Conservation (phyloP, 192 early-diverging fungal species). For the Geranomyces michiganensis region DNA sequence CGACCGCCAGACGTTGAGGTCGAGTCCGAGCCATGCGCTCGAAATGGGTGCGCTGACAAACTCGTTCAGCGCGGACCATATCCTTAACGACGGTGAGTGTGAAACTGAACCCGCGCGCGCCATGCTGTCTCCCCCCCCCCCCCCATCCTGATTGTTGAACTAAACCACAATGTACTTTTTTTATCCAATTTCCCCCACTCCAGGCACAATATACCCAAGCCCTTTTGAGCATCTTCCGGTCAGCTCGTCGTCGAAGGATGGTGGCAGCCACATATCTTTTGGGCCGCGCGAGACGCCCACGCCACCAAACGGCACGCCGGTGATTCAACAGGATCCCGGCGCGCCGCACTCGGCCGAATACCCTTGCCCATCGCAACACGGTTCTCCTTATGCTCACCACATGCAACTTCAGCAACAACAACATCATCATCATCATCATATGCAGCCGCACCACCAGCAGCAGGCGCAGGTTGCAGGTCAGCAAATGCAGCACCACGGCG, state of each 20-base stretch:
- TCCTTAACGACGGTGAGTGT: neutral
- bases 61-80: slow-evolving; percentile 4
- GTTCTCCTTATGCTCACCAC: slow-evolving; percentile 2
- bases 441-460: neutral
- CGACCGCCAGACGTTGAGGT: no score
- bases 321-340: slow-evolving; percentile 1
- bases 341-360: slow-evolving; percentile 4
- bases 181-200: no score
- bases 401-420: slow-evolving; percentile 14
- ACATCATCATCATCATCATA: neutral
- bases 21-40: neutral
- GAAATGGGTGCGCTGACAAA: slow-evolving; percentile 1
- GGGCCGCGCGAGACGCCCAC: neutral
- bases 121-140: no score
- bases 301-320: neutral
- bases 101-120: no score
- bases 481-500: neutral
- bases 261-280: neutral
- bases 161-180: no score
- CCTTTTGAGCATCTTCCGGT: neutral
- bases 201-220: neutral
- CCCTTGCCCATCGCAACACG: neutral
- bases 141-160: no score
- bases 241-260: neutral
- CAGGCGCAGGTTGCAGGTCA: neutral